These are phyloP conservation scores for Rhodosporidiobolus sp. DNA, from an alignment of 768 basidiomycete species.

Conservation along the genomic window DNA sequence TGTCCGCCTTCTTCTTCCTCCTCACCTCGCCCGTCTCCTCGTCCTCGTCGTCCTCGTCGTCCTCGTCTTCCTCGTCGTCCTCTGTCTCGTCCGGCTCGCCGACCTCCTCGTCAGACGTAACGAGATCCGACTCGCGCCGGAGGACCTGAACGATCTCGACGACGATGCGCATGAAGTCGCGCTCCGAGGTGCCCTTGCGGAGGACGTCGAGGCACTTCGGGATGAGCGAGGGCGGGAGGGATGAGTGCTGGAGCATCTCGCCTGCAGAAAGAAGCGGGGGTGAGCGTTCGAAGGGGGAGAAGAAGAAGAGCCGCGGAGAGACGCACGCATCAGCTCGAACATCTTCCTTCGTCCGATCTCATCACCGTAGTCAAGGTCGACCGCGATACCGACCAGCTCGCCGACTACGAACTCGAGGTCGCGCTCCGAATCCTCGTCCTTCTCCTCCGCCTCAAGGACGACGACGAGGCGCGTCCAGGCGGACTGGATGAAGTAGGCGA, in stretches of 20 bases:
- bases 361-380: slow-evolving; percentile 82
- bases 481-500: slow-evolving; percentile 71
- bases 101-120: slow-evolving; percentile 45
- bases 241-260: slow-evolving; percentile 72
- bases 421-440: slow-evolving; percentile 52
- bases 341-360: slow-evolving; percentile 86
- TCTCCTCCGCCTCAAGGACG: slow-evolving; percentile 46
- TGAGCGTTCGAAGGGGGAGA: background rate
- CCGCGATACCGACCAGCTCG: slow-evolving; percentile 74
- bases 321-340: slow-evolving; percentile 77
- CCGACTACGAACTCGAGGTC: slow-evolving; percentile 67
- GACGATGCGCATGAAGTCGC: slow-evolving; percentile 79
- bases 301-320: background rate
- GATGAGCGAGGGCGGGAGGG: slow-evolving; percentile 67
- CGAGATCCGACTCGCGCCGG: slow-evolving; percentile 49
- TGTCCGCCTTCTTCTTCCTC: slow-evolving; percentile 16
- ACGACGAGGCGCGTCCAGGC: slow-evolving; percentile 66
- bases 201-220: slow-evolving; percentile 79
- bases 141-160: slow-evolving; percentile 84
- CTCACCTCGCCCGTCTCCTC: background rate
- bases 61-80: slow-evolving; percentile 17
- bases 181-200: slow-evolving; percentile 65
- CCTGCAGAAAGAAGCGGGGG: slow-evolving; percentile 51
- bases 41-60: slow-evolving; percentile 2
- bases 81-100: slow-evolving; percentile 35